Evolutionary conservation across 73 alveolate species (phyloP), one percentile per base, ranked within the genome.

Genomic region (Symbiodinium natans): DNA sequence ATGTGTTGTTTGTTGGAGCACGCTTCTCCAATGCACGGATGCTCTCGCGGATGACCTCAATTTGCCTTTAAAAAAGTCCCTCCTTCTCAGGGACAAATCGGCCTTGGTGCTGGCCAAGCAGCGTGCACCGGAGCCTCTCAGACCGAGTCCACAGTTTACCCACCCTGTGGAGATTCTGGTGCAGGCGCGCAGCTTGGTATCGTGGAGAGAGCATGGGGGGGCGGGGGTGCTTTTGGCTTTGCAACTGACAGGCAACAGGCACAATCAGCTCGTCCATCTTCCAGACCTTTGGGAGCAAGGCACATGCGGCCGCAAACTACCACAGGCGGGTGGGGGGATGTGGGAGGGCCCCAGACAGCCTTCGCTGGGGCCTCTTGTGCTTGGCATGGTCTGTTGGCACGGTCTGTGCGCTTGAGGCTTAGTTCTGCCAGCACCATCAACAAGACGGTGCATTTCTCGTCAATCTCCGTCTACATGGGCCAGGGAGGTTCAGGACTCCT

Each of bases 201-300:
- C 17, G n/a, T n/a, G n/a, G n/a, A n/a, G n/a, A n/a, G n/a, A n/a
- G n/a, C n/a, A n/a, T n/a, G n/a, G n/a, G n/a, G n/a, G n/a, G n/a
- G n/a, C n/a, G n/a, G n/a, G n/a, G n/a, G n/a, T n/a, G n/a, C n/a
- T n/a, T n/a, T n/a, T n/a, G n/a, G n/a, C n/a, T n/a, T n/a, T n/a
- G n/a, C n/a, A n/a, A n/a, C n/a, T 46, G 80, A 25, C 40, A 63
- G 80, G 80, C 80, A 23, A 27, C 80, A 36, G 40, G 40, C 80
- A 25, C 80, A 31, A 36, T 63, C 38, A 63, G 80, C 80, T 13
- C 31, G 77, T 90, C 97, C 39, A 73, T 90, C 77, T 90, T 90
- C 97, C 97, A 90, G 87, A 90, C 97, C 88, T 90, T 90, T 41
- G 97, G 97, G 36, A 90, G 97, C 83, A 90, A 90, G 46, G 97